Evolutionary conservation across 2,329 filamentous ascomycete genomes (phyloP).

Genomic region (Sporothrix brasiliensis): DNA sequence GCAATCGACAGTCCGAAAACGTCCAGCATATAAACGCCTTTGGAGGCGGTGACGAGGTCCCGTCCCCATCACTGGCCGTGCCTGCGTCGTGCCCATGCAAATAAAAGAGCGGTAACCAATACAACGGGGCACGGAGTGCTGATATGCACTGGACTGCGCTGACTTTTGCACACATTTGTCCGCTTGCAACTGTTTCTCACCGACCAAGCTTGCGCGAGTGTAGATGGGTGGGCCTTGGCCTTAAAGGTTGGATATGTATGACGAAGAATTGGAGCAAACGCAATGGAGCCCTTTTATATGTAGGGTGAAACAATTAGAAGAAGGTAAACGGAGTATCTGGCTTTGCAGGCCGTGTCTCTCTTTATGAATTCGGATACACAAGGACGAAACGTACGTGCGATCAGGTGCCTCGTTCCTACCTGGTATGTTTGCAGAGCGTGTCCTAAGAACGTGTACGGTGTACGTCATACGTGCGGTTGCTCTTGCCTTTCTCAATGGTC

Average conservation of each 20-base stretch:
- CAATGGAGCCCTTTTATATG: neutral
- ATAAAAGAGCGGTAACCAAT: slow-evolving; percentile 21
- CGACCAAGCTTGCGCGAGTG: slow-evolving; percentile 38
- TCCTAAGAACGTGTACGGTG: neutral
- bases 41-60: slow-evolving; percentile 31
- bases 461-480: neutral
- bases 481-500: neutral
- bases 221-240: slow-evolving; percentile 1
- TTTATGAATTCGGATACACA: neutral
- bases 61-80: neutral
- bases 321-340: neutral
- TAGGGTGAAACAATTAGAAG: neutral
- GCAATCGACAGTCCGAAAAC: neutral
- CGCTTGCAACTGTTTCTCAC: neutral
- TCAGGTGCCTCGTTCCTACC: neutral
- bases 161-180: slow-evolving; percentile 8
- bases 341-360: neutral
- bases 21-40: slow-evolving; percentile 16
- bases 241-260: neutral
- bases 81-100: slow-evolving; percentile 16
- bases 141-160: neutral
- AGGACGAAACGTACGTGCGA: neutral
- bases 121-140: slow-evolving; percentile 1
- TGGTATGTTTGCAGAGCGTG: too few species aligned
- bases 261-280: neutral